These are phyloP conservation scores for Leptographium wingfieldii DNA, from an alignment of 2,329 filamentous ascomycete genomes.

Conservation along the genomic window DNA sequence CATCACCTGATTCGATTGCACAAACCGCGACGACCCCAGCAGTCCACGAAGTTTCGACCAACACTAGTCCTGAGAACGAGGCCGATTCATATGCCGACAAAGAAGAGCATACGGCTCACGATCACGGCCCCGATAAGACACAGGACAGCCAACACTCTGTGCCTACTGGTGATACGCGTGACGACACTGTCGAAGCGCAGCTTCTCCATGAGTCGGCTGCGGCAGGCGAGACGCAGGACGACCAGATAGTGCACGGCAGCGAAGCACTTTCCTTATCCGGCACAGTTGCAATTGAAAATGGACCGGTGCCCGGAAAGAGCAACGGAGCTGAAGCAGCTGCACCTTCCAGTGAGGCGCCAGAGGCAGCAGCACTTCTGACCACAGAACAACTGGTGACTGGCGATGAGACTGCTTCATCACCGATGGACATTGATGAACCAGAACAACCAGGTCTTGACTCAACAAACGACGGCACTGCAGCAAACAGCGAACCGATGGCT, in stretches of 20 bases:
- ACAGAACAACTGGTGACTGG: background rate
- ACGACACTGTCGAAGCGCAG: constrained; percentile 27
- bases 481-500: background rate
- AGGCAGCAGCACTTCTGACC: background rate
- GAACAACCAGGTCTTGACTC: background rate
- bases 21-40: constrained; percentile 63
- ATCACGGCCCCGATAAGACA: constrained; percentile 12
- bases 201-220: constrained; percentile 30
- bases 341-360: background rate
- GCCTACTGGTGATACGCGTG: constrained; percentile 1
- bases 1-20: constrained; percentile 53
- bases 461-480: background rate
- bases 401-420: background rate
- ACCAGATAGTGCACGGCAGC: background rate
- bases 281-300: background rate
- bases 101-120: constrained; percentile 23
- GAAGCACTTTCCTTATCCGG: background rate
- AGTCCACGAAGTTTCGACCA: constrained; percentile 54
- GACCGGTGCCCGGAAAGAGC: background rate
- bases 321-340: background rate
- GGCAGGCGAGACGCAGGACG: constrained; percentile 5
- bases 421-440: background rate
- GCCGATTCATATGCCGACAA: constrained; percentile 42
- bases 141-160: background rate
- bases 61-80: constrained; percentile 64